Base-by-base conservation (phyloP, 2,329 filamentous ascomycete genomes). In the Teratosphaeria viscida region DNA sequence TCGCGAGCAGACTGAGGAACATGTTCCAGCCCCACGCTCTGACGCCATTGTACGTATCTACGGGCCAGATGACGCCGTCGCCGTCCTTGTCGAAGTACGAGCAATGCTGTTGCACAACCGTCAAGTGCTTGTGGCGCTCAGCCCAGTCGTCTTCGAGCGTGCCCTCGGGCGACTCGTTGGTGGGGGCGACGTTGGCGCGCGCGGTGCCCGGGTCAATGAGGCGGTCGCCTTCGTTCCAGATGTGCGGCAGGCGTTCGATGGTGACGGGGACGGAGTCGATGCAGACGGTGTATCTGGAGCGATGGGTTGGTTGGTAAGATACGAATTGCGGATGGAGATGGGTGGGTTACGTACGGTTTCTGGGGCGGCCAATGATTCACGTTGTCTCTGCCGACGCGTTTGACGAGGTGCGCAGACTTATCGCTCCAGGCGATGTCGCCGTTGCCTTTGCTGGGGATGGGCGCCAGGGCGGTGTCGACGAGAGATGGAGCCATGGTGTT, bases 11-110 rank as follows among this genome's bases (percentile, higher is more conserved):
- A 1, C 74, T 77, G 52, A 82, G 71, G 19, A 77, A 11, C 23
- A 76, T 59, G 23, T 71, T 71, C 68, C 77, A 82, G 27, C 79
- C 79, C 16, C 79, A 73, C 4, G 69, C 68, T 53, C 75, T 71
- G 65, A 79, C 79, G 11, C 79, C 78, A 19, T 60, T 55, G 68
- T 75, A 82, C 2, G 80, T 82, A 66, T 82, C 80, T 1, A 62
- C 65, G 0, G 81, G 80, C 76, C 76, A 82, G 61, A 83, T 78
- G n/a, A 82, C 69, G 37, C 77, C 77, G 65, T 82, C 81, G 32
- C 68, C 64, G 65, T 82, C 63, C 11, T 43, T 43, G 37, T 43
- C 37, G 14, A 79, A 83, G 72, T 80, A 82, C 26, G 72, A 71
- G 64, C 75, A 75, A 67, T 83, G 81, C 64, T 83, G 80, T 65